Percentiles rank a stretch among this genome's conserved stretches.
Conservation (phyloP, 306 rosid species). For the Prunus fruticosa region DNA sequence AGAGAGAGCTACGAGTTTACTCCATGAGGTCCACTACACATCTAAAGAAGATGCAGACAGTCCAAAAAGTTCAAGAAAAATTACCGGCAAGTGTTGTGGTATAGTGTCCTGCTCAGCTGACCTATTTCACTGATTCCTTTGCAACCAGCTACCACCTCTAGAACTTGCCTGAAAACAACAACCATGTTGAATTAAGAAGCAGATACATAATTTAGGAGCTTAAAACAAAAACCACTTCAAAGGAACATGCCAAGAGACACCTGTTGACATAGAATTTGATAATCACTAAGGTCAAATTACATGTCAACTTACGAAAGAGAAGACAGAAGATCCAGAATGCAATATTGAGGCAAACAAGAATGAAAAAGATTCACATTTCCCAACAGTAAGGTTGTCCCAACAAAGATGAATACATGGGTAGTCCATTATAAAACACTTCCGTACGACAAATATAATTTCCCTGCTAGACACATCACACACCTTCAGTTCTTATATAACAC, state of each 20-base stretch:
- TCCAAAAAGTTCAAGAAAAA: neutral
- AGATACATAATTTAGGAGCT: neutral
- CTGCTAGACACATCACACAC: neutral
- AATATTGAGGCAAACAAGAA: neutral
- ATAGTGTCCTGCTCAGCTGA: constrained; percentile 66
- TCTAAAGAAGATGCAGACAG: neutral
- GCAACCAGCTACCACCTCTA: constrained; percentile 91
- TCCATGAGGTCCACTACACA: neutral
- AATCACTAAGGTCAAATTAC: neutral
- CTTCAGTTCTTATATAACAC: neutral
- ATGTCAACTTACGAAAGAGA: neutral
- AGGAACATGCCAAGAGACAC: neutral
- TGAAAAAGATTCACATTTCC: neutral
- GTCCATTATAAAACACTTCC: neutral
- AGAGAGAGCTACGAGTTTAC: neutral
- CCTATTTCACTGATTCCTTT: constrained; percentile 60
- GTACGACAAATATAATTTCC: neutral
- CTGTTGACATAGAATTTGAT: neutral
- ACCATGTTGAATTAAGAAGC: constrained; percentile 21
- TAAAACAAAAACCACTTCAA: neutral
- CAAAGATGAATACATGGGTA: neutral
- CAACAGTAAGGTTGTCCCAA: neutral
- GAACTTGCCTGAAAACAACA: constrained; percentile 69
- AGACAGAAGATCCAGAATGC: neutral
- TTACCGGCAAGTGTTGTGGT: constrained; percentile 93